Evolutionary conservation across 164 flowering plant genomes (phyloP), one percentile per base, ranked within the genome.

Genomic region (Akebia trifoliata): DNA sequence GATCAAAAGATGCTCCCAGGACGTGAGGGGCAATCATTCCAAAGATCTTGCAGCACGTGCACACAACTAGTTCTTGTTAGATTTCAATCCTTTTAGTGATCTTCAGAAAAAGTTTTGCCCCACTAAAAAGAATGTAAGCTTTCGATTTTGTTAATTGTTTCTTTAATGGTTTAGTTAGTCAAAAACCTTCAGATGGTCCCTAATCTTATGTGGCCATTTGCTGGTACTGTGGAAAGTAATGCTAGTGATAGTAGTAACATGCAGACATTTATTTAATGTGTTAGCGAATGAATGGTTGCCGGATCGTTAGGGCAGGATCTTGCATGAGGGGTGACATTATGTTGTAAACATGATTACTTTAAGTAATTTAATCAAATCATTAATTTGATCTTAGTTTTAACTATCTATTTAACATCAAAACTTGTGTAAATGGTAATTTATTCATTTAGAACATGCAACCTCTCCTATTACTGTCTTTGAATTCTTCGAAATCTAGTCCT

Each of bases 281-380:
- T 34, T 22, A 46, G 49, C 67, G 65, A 24, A 39, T 65, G 48
- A 56, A 48, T 30, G 32, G 1, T 65, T 37, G 53, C 70, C 43
- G 63, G 38, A 60, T 66, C 71, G 71, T 71, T 69, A 73, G 67
- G 70, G 65, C 56, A 70, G 76, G 77, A 77, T 78, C 75, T 55
- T 72, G 76, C 64, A 70, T 56, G 64, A 42, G 59, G 53, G 50
- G 1, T 37, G 57, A 54, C 59, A 54, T 54, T 29, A 36, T 54
- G 20, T 43, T 50, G 69, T 46, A 59, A 31, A 37, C 26, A 48
- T 40, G 50, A 66, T 59, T 45, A 62, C 64, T 44, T 67, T 34
- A 55, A 61, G 52, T 52, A 54, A 37, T 20, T 32, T 31, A n/a
- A 15, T 58, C 39, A 31, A 34, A 29, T 36, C 44, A 56, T 57